Conservation (phyloP, 73 alveolate genomes). For the Paramecium caudatum region DNA sequence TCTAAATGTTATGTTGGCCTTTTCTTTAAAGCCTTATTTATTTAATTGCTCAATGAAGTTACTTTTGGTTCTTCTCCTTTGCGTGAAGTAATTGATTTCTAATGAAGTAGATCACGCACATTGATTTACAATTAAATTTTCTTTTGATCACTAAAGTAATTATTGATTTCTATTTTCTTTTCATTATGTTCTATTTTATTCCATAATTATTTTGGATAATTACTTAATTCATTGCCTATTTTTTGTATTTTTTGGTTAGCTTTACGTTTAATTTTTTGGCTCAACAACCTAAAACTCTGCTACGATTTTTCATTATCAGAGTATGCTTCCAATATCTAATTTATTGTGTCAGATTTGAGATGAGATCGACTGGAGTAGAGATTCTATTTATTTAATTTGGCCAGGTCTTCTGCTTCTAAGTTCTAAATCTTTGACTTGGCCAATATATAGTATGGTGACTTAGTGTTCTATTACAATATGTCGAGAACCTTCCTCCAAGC, state of each 20-base stretch:
- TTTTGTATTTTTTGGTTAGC: slow-evolving; percentile 2
- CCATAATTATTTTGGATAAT: slow-evolving; percentile 11
- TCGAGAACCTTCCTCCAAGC: slow-evolving; percentile 61
- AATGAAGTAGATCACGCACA: slow-evolving; percentile 28
- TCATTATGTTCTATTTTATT: slow-evolving; percentile 65
- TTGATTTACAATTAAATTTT: slow-evolving; percentile 47
- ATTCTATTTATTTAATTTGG: not conserved
- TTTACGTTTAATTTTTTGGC: slow-evolving; percentile 27
- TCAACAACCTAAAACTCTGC: slow-evolving; percentile 25
- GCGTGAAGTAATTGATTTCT: slow-evolving; percentile 35
- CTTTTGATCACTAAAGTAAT: slow-evolving; percentile 68
- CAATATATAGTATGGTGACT: slow-evolving; percentile 47
- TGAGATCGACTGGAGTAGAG: slow-evolving; percentile 6
- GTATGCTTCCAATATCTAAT: not conserved
- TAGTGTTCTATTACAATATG: not conserved
- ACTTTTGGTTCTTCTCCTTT: slow-evolving; percentile 12
- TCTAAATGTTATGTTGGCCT: slow-evolving; percentile 54
- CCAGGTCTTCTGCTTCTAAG: slow-evolving; percentile 48
- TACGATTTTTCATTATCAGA: slow-evolving; percentile 18
- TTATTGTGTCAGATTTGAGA: slow-evolving; percentile 42
- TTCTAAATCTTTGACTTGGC: slow-evolving; percentile 38
- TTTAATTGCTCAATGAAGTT: not conserved
- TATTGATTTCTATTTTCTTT: slow-evolving; percentile 56
- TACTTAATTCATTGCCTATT: slow-evolving; percentile 60
- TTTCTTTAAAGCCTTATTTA: slow-evolving; percentile 18